Evolutionary conservation across 1,284 basidiomycete genomes (phyloP).

Genomic region (Lentinula novae-zelandiae): DNA sequence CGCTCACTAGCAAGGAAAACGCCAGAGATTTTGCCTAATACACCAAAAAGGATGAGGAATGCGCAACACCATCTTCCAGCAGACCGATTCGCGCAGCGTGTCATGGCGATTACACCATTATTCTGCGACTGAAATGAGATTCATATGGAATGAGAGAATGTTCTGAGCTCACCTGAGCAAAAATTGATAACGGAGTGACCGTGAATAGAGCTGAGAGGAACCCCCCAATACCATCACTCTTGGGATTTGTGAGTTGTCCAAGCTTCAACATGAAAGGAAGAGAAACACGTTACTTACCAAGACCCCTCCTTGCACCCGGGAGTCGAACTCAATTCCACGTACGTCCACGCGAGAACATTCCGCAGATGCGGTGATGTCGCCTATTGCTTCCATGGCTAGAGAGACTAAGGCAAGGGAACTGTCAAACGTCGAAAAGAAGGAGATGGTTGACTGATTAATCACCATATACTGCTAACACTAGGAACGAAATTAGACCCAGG

Average conservation of each 20-base stretch:
- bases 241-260: neutral
- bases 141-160: neutral
- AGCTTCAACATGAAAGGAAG: neutral
- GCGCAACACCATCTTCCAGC: conserved; percentile 72
- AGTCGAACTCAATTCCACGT: conserved; percentile 71
- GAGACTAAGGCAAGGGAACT: conserved; percentile 41
- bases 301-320: conserved; percentile 81
- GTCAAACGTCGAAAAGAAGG: neutral
- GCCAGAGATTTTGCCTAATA: conserved; percentile 78
- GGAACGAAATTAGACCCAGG: neutral
- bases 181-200: conserved; percentile 75
- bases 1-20: conserved; percentile 61
- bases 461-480: conserved; percentile 76
- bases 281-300: conserved; percentile 42
- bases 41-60: conserved; percentile 71
- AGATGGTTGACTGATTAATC: neutral
- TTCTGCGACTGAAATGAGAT: conserved; percentile 40
- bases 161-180: conserved; percentile 58
- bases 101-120: conserved; percentile 78
- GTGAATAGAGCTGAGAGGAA: conserved; percentile 79
- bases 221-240: conserved; percentile 73
- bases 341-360: conserved; percentile 76
- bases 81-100: conserved; percentile 70
- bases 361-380: conserved; percentile 82
- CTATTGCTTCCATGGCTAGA: conserved; percentile 80